Evolutionary conservation across 345 rosid genomes (phyloP).

Genomic region (Lenwebbia sp.): DNA sequence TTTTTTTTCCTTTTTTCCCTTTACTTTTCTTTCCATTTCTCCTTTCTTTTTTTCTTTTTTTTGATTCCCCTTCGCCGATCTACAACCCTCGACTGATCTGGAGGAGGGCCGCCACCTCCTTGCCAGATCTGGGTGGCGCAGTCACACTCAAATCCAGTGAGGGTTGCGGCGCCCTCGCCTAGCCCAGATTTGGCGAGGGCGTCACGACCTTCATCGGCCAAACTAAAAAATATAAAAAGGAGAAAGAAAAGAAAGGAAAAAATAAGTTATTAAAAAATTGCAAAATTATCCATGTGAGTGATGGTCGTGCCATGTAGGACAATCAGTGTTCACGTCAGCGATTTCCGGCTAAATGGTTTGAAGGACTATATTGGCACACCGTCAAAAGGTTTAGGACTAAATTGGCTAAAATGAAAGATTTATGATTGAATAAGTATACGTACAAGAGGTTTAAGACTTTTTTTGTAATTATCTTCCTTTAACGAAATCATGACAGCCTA

Average conservation of each 20-base stretch:
- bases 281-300: neutral
- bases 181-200: neutral
- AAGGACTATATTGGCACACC: neutral
- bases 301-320: too few relatives aligned
- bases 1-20: neutral
- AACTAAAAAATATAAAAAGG: rapidly evolving
- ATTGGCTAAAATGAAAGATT: neutral
- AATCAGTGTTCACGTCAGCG: rapidly evolving
- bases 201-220: neutral
- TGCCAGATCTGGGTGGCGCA: too few relatives aligned
- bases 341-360: neutral
- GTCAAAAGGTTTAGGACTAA: neutral
- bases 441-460: neutral
- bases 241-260: rapidly evolving
- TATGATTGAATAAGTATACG: neutral
- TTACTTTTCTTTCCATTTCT: neutral
- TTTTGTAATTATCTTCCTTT: neutral
- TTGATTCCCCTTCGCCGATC: neutral
- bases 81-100: too few relatives aligned
- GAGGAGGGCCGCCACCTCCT: too few relatives aligned
- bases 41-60: neutral
- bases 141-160: too few relatives aligned
- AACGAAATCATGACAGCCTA: neutral
- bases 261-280: neutral
- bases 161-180: neutral